phyloP scores from a whole-genome alignment of 768 basidiomycete genomes.

The Pisolithus orientalis region DNA sequence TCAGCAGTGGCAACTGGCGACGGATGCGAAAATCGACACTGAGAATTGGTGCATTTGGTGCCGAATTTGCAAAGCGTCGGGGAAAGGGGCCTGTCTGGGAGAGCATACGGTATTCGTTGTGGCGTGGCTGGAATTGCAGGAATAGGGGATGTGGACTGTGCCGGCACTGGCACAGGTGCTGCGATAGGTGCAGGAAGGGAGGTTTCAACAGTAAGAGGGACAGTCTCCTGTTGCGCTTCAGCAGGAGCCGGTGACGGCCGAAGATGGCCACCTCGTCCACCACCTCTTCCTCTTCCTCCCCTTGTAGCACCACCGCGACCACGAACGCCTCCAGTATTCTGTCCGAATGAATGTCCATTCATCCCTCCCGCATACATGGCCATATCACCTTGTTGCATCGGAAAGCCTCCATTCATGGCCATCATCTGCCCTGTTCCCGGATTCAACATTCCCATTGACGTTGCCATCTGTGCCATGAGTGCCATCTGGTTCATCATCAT shows the following conservation, averaged over 20 bases:
- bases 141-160: conserved; percentile 16
- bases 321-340: conserved; percentile 8
- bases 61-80: conserved; percentile 93
- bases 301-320: conserved; percentile 37
- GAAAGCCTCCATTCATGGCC: conserved; percentile 50
- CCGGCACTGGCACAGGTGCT: conserved; percentile 21
- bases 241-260: conserved; percentile 18
- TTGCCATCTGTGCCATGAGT: conserved; percentile 89
- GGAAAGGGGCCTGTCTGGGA: conserved; percentile 78
- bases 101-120: conserved; percentile 41
- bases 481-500: conserved; percentile 92
- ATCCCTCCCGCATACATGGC: conserved; percentile 35
- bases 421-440: conserved; percentile 51
- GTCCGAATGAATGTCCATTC: conserved; percentile 17
- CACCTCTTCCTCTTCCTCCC: conserved; percentile 41
- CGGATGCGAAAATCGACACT: conserved; percentile 90
- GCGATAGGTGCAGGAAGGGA: conserved; percentile 11
- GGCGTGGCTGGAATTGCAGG: not conserved
- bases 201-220: conserved; percentile 4
- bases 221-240: conserved; percentile 12
- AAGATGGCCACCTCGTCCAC: conserved; percentile 42
- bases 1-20: conserved; percentile 95
- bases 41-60: conserved; percentile 83
- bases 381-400: conserved; percentile 50
- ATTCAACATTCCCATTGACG: conserved; percentile 73